phyloP scores from a whole-genome alignment of 1,284 basidiomycete genomes.

The Coniophora puteana region DNA sequence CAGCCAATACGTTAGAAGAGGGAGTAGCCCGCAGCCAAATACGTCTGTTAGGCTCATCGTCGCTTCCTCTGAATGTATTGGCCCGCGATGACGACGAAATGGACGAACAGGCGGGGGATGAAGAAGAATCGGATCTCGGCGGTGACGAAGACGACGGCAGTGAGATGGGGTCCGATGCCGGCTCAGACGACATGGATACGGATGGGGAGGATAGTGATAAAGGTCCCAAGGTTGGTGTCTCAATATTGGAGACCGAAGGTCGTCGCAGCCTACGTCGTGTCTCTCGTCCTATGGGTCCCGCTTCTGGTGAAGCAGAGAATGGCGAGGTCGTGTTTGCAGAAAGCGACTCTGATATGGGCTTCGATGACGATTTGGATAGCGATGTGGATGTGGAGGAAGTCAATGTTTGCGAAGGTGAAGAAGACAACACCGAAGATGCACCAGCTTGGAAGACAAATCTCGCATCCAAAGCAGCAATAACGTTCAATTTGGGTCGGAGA shows the following conservation, averaged over 20 bases:
- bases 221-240: constrained; percentile 22
- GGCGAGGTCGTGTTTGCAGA: constrained; percentile 69
- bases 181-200: constrained; percentile 22
- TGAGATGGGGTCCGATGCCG: constrained; percentile 21
- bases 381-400: constrained; percentile 58
- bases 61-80: constrained; percentile 45
- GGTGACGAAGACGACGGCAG: constrained; percentile 23
- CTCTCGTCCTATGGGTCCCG: constrained; percentile 36
- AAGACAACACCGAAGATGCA: constrained; percentile 39
- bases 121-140: constrained; percentile 4
- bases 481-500: constrained; percentile 41
- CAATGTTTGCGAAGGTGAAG: constrained; percentile 41
- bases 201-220: constrained; percentile 19
- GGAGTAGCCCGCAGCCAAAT: constrained; percentile 81
- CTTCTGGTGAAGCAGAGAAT: constrained; percentile 32
- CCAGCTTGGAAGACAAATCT: constrained; percentile 84
- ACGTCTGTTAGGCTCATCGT: constrained; percentile 82
- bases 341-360: constrained; percentile 75
- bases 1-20: constrained; percentile 79
- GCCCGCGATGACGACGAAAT: constrained; percentile 19
- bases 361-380: constrained; percentile 47
- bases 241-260: constrained; percentile 36
- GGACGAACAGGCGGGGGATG: constrained; percentile 31
- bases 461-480: constrained; percentile 52
- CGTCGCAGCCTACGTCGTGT: constrained; percentile 44